Conservation (phyloP, 2,329 filamentous ascomycete genomes). For the Cadophora luteo-olivacea region DNA sequence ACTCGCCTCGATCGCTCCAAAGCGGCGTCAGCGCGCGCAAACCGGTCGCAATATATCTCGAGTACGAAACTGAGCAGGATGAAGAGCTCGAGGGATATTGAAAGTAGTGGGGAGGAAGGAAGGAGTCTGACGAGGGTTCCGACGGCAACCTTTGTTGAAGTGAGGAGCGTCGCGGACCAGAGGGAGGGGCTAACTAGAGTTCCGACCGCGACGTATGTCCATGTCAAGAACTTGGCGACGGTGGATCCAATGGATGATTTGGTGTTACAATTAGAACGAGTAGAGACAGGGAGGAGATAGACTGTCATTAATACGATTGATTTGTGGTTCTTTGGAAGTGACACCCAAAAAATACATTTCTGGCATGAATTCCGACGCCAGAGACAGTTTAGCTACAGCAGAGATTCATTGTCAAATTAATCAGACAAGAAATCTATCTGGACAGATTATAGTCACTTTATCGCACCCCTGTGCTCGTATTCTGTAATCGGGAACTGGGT, state of each 20-base stretch:
- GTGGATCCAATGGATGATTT: constrained; percentile 2
- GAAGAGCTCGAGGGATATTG: constrained; percentile 3
- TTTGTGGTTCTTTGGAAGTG: neutral
- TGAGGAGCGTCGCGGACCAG: neutral
- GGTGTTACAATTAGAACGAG: neutral
- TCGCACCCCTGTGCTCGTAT: neutral
- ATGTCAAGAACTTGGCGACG: neutral
- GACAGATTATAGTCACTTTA: too few relatives aligned
- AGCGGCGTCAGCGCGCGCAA: neutral
- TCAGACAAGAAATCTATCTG: too few relatives aligned
- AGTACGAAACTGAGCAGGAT: constrained; percentile 6
- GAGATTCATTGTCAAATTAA: too few relatives aligned
- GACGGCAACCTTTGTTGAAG: neutral
- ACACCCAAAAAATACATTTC: neutral
- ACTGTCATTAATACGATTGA: too few relatives aligned
- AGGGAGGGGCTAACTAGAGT: neutral
- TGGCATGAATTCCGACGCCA: too few relatives aligned
- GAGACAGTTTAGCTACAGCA: too few relatives aligned
- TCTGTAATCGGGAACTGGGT: neutral
- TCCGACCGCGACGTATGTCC: neutral
- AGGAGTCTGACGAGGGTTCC: constrained; percentile 8
- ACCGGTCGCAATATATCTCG: constrained; percentile 11
- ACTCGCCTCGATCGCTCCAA: neutral
- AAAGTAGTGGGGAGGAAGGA: constrained; percentile 1
- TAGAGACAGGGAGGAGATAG: neutral